Percentiles rank a stretch among this genome's conserved stretches.
Conservation (phyloP, 495 filamentous ascomycete genomes). For the Trypethelium eluteriae region DNA sequence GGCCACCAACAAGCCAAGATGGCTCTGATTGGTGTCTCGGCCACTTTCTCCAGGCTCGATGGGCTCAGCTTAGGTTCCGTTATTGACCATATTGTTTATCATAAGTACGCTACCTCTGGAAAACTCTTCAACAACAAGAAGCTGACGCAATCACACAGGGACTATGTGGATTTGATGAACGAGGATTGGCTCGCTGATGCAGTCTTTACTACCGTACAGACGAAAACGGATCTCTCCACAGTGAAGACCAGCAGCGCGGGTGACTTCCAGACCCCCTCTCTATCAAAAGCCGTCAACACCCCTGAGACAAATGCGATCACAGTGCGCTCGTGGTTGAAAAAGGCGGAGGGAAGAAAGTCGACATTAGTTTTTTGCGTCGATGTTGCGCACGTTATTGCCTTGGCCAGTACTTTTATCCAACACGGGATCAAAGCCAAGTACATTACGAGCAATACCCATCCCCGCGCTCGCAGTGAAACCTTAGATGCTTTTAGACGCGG, state of each 20-base stretch:
- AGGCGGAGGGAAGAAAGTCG: conserved; percentile 64
- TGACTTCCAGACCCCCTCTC: conserved; percentile 66
- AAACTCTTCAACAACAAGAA: neutral
- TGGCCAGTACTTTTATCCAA: conserved; percentile 67
- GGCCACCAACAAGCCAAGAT: conserved; percentile 43
- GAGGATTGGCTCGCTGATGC: conserved; percentile 79
- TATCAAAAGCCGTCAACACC: conserved; percentile 78
- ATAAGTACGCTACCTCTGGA: conserved; percentile 47
- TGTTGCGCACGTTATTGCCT: conserved; percentile 61
- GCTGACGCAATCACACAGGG: conserved; percentile 36
- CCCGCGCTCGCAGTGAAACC: conserved; percentile 53
- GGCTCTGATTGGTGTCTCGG: conserved; percentile 81
- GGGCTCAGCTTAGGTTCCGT: conserved; percentile 79
- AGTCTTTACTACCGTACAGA: conserved; percentile 85
- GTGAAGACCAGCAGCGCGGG: conserved; percentile 60
- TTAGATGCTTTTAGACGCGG: conserved; percentile 65
- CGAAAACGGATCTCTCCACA: conserved; percentile 63
- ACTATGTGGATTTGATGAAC: conserved; percentile 93
- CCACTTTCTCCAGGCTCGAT: conserved; percentile 84
- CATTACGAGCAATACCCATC: conserved; percentile 70
- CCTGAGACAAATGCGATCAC: conserved; percentile 68
- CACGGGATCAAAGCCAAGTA: conserved; percentile 75
- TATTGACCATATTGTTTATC: conserved; percentile 94
- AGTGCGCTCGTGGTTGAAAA: conserved; percentile 74
- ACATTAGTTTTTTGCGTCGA: conserved; percentile 93